These are phyloP conservation scores for Coffea humblotiana DNA, from an alignment of 305 asterid species.

Conservation along the genomic window DNA sequence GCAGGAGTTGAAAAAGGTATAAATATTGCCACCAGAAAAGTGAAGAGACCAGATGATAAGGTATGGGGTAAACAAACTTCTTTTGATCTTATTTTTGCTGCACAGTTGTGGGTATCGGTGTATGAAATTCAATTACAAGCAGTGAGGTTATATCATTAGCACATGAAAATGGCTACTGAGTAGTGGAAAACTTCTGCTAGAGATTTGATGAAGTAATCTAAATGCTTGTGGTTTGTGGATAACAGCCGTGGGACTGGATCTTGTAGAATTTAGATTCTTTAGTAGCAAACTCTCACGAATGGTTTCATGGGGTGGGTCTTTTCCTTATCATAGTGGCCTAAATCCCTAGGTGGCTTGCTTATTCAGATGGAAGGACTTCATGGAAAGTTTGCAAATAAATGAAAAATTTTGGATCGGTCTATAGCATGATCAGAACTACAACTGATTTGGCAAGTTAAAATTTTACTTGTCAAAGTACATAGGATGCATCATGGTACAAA, in stretches of 20 bases:
- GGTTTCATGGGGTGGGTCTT: neutral
- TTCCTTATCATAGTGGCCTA: neutral
- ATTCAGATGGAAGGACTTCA: neutral
- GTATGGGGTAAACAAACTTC: slow-evolving; percentile 2
- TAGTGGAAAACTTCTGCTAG: neutral
- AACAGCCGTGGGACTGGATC: neutral
- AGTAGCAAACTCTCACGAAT: neutral
- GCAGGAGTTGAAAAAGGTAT: slow-evolving; percentile 5
- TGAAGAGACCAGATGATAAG: slow-evolving; percentile 3
- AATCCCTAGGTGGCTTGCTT: neutral
- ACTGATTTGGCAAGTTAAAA: neutral
- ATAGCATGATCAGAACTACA: neutral
- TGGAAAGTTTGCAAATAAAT: neutral
- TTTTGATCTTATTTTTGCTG: no score
- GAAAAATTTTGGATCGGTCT: neutral
- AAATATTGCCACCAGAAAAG: neutral
- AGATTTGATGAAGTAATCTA: neutral
- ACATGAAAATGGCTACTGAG: neutral
- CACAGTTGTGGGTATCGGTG: neutral
- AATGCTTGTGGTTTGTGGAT: neutral
- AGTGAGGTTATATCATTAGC: neutral
- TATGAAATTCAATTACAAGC: neutral
- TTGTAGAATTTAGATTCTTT: neutral
- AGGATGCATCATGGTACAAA: neutral
- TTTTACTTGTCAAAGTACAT: neutral